A percentile compares a stretch with the other conserved stretches of the same genome.
Evolutionary conservation across 306 rosid species (phyloP).

Genomic region (Boehmeria nivea): DNA sequence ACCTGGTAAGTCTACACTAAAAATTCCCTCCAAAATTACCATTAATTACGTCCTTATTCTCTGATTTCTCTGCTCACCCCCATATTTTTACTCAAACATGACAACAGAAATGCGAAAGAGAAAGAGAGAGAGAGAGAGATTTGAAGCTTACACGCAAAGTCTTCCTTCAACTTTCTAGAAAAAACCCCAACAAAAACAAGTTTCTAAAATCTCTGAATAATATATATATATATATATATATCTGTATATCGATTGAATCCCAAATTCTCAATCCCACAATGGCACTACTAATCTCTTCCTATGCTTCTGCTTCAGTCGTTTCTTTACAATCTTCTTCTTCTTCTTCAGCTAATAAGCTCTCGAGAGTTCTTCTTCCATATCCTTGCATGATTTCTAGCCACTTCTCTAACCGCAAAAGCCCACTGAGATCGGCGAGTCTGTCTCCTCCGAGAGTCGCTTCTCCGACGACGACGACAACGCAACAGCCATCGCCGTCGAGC

Average conservation of each 20-base stretch:
- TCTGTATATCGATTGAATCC: no score
- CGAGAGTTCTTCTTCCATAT: constrained; percentile 24
- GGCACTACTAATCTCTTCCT: constrained; percentile 48
- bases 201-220: not conserved
- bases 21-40: no score
- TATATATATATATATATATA: no score
- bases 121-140: no score
- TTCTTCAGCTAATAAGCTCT: constrained; percentile 21
- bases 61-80: no score
- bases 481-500: constrained; percentile 14
- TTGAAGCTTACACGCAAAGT: constrained; percentile 8
- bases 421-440: constrained; percentile 19
- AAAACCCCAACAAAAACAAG: not conserved
- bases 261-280: constrained; percentile 18
- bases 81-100: no score
- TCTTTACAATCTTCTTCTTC: constrained; percentile 29
- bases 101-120: no score
- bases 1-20: no score
- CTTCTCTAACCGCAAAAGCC: constrained; percentile 3
- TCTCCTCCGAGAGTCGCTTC: constrained; percentile 54
- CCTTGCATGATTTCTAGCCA: constrained; percentile 22
- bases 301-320: constrained; percentile 41
- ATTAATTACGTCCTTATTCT: no score
- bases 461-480: constrained; percentile 55
- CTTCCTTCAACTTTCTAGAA: not conserved